Conservation (phyloP, 495 filamentous ascomycete genomes). For the Aspergillus asperescens region DNA sequence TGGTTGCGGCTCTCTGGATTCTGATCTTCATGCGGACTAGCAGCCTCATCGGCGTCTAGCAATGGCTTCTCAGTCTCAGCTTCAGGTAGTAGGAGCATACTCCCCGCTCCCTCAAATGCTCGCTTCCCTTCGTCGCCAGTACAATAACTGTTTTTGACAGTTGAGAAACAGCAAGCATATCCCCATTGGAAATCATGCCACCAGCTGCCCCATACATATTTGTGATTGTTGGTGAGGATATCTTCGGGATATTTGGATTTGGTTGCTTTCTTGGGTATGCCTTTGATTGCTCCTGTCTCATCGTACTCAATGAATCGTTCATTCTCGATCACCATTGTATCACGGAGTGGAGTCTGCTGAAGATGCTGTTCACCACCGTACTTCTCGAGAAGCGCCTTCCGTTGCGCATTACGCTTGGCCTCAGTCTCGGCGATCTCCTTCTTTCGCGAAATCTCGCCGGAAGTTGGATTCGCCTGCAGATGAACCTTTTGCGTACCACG, state of each 20-base stretch:
- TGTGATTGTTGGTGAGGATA: constrained; percentile 84
- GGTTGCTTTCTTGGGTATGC: constrained; percentile 63
- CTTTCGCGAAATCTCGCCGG: constrained; percentile 76
- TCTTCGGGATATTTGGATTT: constrained; percentile 92
- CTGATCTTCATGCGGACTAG: constrained; percentile 27
- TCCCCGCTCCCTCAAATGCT: constrained; percentile 64
- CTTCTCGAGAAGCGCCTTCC: constrained; percentile 71
- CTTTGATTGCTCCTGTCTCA: constrained; percentile 81
- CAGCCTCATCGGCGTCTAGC: constrained; percentile 16
- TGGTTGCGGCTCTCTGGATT: constrained; percentile 25
- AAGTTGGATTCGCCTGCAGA: constrained; percentile 93
- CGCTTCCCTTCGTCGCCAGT: constrained; percentile 79
- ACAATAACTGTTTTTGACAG: constrained; percentile 93
- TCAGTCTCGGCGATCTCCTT: constrained; percentile 68
- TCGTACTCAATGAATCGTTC: constrained; percentile 97
- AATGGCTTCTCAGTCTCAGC: constrained; percentile 25
- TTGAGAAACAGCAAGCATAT: constrained; percentile 93
- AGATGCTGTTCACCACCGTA: constrained; percentile 74
- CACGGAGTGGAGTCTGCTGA: constrained; percentile 55
- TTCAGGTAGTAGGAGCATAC: constrained; percentile 43
- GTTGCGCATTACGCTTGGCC: constrained; percentile 58
- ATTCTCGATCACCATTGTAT: constrained; percentile 65
- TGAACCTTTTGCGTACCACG: constrained; percentile 69
- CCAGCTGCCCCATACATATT: constrained; percentile 93
- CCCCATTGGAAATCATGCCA: constrained; percentile 95